Evolutionary conservation across 352 stramenopile species (phyloP).

Genomic region (Peronospora belbahrii): DNA sequence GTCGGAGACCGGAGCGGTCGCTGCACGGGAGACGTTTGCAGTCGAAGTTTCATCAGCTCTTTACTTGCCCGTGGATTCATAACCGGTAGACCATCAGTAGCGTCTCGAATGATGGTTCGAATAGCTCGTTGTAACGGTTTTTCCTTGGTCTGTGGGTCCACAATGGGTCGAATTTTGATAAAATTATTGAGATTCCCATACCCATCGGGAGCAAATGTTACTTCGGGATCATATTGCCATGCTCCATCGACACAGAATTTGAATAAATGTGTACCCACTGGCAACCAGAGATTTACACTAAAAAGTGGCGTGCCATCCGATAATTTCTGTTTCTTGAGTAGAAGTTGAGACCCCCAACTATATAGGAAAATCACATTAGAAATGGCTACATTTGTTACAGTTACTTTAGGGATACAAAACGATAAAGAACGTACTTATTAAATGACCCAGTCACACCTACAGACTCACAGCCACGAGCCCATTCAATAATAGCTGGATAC

Average conservation of each 20-base stretch:
- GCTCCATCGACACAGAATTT: conserved; percentile 73
- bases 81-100: conserved; percentile 35
- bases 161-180: conserved; percentile 39
- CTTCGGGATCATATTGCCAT: conserved; percentile 81
- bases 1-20: conserved; percentile 21
- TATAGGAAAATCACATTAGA: conserved; percentile 8
- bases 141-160: conserved; percentile 28
- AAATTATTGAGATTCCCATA: conserved; percentile 88
- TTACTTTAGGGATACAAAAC: too few relatives aligned
- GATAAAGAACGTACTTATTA: conserved; percentile 51
- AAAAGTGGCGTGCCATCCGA: conserved; percentile 15
- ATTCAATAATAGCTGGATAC: conserved; percentile 58
- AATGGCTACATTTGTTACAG: too few relatives aligned
- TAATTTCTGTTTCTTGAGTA: conserved; percentile 35
- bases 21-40: conserved; percentile 39
- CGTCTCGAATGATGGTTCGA: conserved; percentile 64
- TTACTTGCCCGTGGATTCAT: conserved; percentile 68
- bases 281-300: conserved; percentile 48
- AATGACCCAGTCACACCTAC: conserved; percentile 74
- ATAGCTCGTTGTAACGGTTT: conserved; percentile 52
- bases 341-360: conserved; percentile 75
- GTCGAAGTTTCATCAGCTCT: conserved; percentile 54
- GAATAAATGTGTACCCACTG: conserved; percentile 64
- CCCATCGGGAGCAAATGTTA: conserved; percentile 70
- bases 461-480: conserved; percentile 39